phyloP scores from a whole-genome alignment of 371 early-diverging fungal genomes.

The Entomophthora muscae region DNA sequence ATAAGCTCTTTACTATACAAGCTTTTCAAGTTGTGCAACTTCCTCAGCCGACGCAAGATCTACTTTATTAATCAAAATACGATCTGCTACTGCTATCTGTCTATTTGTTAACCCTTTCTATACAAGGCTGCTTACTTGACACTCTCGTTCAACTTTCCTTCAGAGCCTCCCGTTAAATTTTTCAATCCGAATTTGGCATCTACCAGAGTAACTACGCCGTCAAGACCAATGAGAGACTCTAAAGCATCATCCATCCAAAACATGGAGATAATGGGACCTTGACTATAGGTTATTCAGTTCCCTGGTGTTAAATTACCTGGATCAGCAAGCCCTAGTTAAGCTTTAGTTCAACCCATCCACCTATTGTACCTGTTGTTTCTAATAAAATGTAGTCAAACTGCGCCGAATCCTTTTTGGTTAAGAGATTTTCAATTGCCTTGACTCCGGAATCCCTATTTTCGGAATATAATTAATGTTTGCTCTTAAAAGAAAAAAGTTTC shows the following conservation, averaged over 20 bases:
- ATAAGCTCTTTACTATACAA: constrained; percentile 23
- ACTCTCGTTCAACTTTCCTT: not conserved
- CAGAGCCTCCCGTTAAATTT: not conserved
- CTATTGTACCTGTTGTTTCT: constrained; percentile 60
- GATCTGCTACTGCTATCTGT: constrained; percentile 90
- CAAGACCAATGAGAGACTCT: constrained; percentile 70
- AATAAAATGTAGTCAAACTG: constrained; percentile 88
- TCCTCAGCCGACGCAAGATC: constrained; percentile 46
- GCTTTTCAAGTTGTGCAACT: constrained; percentile 25
- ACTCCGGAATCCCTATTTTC: constrained; percentile 75
- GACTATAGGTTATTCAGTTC: not conserved
- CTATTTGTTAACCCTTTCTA: constrained; percentile 27
- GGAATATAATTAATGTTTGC: not conserved
- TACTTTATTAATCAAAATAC: constrained; percentile 85
- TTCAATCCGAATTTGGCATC: constrained; percentile 65
- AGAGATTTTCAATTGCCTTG: constrained; percentile 81
- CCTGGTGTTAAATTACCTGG: constrained; percentile 22
- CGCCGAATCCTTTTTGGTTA: constrained; percentile 51
- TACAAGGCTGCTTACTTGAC: not conserved
- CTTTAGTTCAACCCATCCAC: not conserved
- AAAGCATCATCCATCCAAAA: constrained; percentile 94
- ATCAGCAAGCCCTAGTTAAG: constrained; percentile 46
- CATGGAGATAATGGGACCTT: constrained; percentile 81
- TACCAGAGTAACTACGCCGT: constrained; percentile 85
- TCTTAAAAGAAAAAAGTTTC: not conserved